phyloP scores from a whole-genome alignment of 257 asterid species.

The Jacaranda mimosifolia region DNA sequence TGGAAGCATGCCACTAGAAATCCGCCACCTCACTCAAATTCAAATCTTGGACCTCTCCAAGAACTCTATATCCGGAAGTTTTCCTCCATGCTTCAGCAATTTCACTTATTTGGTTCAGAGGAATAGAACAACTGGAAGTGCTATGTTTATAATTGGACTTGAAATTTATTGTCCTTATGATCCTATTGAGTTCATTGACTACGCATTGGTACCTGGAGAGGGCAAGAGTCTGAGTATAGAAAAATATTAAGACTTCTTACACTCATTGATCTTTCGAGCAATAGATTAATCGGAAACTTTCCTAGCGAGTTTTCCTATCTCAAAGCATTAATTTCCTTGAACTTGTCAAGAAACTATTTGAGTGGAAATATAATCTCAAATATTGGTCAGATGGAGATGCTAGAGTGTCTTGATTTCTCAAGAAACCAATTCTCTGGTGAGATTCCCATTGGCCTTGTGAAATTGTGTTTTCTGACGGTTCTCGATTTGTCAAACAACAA shows the following conservation, averaged over 20 bases:
- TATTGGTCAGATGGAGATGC: conserved; percentile 44
- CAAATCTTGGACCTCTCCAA: conserved; percentile 52
- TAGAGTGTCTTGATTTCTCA: conserved; percentile 50
- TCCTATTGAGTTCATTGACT: neutral
- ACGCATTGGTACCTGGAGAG: conserved; percentile 41
- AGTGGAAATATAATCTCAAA: conserved; percentile 36
- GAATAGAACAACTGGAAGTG: neutral
- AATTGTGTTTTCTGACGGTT: conserved; percentile 18
- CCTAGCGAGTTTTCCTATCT: conserved; percentile 24
- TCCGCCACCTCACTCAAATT: conserved; percentile 41
- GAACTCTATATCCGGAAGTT: neutral
- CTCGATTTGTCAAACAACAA: conserved; percentile 30
- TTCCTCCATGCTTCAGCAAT: conserved; percentile 4
- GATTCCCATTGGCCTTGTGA: conserved; percentile 39
- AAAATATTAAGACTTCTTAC: conserved; percentile 33
- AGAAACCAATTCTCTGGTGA: conserved; percentile 42
- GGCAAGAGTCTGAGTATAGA: conserved; percentile 13
- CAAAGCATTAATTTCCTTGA: conserved; percentile 36
- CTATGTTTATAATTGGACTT: too few species aligned
- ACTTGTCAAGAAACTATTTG: conserved; percentile 45
- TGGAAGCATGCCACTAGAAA: conserved; percentile 43
- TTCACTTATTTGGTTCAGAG: conserved; percentile 18
- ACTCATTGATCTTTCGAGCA: conserved; percentile 47
- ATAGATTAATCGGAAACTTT: conserved; percentile 35
- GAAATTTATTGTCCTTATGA: neutral